Evolutionary conservation across 345 rosid species (phyloP), one percentile per base, ranked within the genome.

Genomic region (Arabis hirsuta): DNA sequence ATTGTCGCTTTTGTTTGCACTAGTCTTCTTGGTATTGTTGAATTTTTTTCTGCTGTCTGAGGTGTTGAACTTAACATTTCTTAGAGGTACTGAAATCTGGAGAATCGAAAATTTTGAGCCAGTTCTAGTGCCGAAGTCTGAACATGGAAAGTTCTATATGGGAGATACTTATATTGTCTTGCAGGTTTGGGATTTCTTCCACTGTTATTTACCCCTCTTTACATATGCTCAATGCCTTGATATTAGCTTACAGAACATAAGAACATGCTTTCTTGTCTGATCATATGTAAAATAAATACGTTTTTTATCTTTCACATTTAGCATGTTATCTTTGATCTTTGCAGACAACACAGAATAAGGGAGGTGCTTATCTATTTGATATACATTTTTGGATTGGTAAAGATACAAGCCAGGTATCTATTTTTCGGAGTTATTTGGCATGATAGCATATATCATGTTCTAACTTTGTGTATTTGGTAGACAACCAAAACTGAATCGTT

Each of bases 381-480:
- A 85, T 96, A 73, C 98, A 96, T 83, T 96, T 92, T 80, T 96
- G 99, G 99, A 83, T 96, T 67, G 99, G 99, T 62, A 92, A 83
- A 84, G 99, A 92, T 78, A 84, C 98, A 32, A 96, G 89, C 83
- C 98, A 96, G 96, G 99, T 92, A 61, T 72, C 72, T 65, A 24
- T 60, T 60, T 22, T 32, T 65, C 12, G 5, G 51, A 69, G 2
- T 51, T 70, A 46, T 43, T 45, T 32, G 39, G 62, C 71, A 34
- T 38, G 42, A 14, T 41, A 55, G 34, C 34, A n/a, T 64, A 26
- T 34, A 64, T 45, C 38, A 29, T 42, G 29, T 22, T 71, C 54
- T 24, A 26, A 36, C 16, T 60, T 71, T 31, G 45, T 63, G 62
- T 65, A 11, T 26, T 58, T 22, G 38, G 50, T 14, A 73, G 29